These are phyloP conservation scores for Solanum megistacrolobum DNA, from an alignment of 257 asterid species.

Conservation along the genomic window DNA sequence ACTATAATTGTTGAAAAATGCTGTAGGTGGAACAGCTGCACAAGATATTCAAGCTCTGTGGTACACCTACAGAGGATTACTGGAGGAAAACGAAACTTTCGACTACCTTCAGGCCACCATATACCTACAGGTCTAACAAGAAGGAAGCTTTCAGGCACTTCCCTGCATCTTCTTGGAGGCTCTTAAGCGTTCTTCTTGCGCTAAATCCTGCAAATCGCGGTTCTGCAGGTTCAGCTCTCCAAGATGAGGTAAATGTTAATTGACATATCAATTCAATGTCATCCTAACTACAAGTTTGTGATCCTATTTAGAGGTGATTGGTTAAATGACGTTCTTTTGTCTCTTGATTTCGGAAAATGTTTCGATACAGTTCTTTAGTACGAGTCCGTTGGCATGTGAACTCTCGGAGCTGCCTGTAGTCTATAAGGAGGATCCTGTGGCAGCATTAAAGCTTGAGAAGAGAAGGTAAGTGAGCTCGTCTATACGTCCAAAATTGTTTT, in stretches of 20 bases:
- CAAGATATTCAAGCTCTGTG: slow-evolving; percentile 68
- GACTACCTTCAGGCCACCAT: slow-evolving; percentile 59
- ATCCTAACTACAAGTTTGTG: not conserved
- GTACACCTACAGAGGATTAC: slow-evolving; percentile 66
- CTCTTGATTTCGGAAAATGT: not conserved
- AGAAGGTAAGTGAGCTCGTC: slow-evolving; percentile 24
- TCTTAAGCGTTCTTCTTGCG: slow-evolving; percentile 45
- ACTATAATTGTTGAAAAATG: not conserved
- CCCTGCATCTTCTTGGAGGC: slow-evolving; percentile 52
- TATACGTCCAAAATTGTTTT: not conserved
- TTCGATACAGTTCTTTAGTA: slow-evolving; percentile 39
- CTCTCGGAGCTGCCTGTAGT: slow-evolving; percentile 50
- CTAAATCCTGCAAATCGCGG: slow-evolving; percentile 58
- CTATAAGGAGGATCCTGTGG: slow-evolving; percentile 32
- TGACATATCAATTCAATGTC: not conserved
- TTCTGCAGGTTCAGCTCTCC: slow-evolving; percentile 49
- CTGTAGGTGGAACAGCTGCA: slow-evolving; percentile 74
- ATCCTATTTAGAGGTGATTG: not conserved
- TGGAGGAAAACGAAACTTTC: slow-evolving; percentile 41
- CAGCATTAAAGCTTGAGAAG: slow-evolving; percentile 17
- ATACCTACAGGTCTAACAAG: slow-evolving; percentile 38
- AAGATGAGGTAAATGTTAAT: slow-evolving; percentile 26
- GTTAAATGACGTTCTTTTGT: not conserved
- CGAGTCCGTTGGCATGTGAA: slow-evolving; percentile 56
- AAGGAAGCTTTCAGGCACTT: slow-evolving; percentile 43